These are phyloP conservation scores for Dactylonectria estremocensis DNA, from an alignment of 2,329 filamentous ascomycete genomes.

Conservation along the genomic window DNA sequence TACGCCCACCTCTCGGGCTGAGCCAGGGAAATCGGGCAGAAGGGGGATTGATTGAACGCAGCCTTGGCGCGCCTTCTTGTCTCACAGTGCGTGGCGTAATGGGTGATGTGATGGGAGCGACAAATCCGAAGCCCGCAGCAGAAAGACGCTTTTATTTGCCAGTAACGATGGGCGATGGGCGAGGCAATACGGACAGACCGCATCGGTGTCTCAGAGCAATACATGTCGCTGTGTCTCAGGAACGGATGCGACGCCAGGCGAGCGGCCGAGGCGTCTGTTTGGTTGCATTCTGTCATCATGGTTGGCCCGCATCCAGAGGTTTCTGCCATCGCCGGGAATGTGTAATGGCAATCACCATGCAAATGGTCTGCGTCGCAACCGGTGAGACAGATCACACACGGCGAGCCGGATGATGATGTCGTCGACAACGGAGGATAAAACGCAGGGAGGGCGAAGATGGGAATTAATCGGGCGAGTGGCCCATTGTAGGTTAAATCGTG, in stretches of 20 bases:
- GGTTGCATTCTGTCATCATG: neutral
- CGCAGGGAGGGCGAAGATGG: conserved; percentile 19
- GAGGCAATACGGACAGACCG: conserved; percentile 1
- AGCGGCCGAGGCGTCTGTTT: neutral
- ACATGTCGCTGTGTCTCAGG: conserved; percentile 26
- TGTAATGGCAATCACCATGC: neutral
- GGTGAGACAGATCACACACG: neutral
- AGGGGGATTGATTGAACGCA: conserved; percentile 15
- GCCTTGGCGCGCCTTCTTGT: conserved; percentile 9
- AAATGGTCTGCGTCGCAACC: neutral
- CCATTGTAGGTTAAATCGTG: conserved; percentile 29
- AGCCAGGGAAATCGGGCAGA: conserved; percentile 14
- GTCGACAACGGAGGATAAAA: conserved; percentile 1
- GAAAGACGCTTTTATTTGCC: conserved; percentile 7
- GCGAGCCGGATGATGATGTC: neutral
- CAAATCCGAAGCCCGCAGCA: conserved; percentile 12
- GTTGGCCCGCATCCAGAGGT: neutral
- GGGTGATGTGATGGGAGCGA: neutral
- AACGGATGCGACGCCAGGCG: conserved; percentile 24
- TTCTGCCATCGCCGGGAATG: conserved; percentile 7
- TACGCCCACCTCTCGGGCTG: conserved; percentile 15
- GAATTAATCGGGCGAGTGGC: conserved; percentile 28
- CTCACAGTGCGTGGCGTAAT: conserved; percentile 3
- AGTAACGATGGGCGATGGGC: conserved; percentile 4
- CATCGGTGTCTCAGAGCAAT: conserved; percentile 27